Evolutionary conservation across 2,329 filamentous ascomycete genomes (phyloP).

Genomic region (Chaetomiaceae sp.): DNA sequence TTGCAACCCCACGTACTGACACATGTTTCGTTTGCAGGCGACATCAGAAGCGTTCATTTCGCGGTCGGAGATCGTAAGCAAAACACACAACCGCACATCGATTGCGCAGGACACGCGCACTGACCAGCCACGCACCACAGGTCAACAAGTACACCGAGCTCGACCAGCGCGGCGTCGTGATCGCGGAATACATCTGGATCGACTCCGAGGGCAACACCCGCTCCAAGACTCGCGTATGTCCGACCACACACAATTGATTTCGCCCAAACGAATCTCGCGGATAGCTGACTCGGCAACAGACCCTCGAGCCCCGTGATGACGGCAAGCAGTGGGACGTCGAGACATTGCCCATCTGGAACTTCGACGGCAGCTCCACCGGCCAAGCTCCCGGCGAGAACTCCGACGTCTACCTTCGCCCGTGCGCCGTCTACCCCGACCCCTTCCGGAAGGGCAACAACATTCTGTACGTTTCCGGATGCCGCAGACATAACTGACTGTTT

Average conservation of each 20-base stretch:
- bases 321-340: slow-evolving; percentile 18
- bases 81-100: not conserved
- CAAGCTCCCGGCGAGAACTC: slow-evolving; percentile 95
- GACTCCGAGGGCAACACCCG: slow-evolving; percentile 77
- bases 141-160: slow-evolving; percentile 88
- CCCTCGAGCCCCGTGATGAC: slow-evolving; percentile 33
- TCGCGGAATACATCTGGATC: slow-evolving; percentile 98
- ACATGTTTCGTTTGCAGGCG: slow-evolving; percentile 2
- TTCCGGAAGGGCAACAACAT: slow-evolving; percentile 50
- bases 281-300: slow-evolving; percentile 37
- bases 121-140: slow-evolving; percentile 41
- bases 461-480: slow-evolving; percentile 9
- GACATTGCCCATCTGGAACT: slow-evolving; percentile 33
- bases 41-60: slow-evolving; percentile 11
- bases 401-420: slow-evolving; percentile 83
- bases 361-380: slow-evolving; percentile 74
- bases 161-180: slow-evolving; percentile 81
- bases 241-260: not conserved
- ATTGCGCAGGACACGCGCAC: not conserved
- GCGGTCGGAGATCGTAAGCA: slow-evolving; percentile 12
- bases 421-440: slow-evolving; percentile 77
- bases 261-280: not conserved
- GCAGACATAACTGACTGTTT: too few species aligned
- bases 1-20: slow-evolving; percentile 1
- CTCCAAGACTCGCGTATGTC: slow-evolving; percentile 91